phyloP scores from a whole-genome alignment of 1,139 yeast genomes.

The Kodamaea alishanica region DNA sequence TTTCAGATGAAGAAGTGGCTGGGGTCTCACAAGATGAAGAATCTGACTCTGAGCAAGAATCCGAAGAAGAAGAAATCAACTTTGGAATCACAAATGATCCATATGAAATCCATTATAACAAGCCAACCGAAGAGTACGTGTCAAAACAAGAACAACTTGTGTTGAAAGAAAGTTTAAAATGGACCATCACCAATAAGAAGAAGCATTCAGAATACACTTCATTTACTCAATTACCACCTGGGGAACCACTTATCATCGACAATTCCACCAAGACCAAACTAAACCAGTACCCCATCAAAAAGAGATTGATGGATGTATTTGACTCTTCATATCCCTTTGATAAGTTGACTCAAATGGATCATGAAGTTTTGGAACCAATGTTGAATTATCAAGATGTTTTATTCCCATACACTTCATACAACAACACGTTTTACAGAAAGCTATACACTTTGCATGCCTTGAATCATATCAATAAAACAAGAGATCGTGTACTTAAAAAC shows the following conservation, averaged over 20 bases:
- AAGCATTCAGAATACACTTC: conserved; percentile 21
- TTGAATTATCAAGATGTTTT: conserved; percentile 71
- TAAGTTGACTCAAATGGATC: conserved; percentile 22
- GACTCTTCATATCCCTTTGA: conserved; percentile 13
- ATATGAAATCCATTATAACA: conserved; percentile 72
- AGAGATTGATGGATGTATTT: conserved; percentile 30
- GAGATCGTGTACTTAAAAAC: conserved; percentile 77
- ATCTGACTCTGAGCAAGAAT: conserved; percentile 24
- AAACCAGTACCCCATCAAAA: conserved; percentile 23
- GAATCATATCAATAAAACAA: conserved; percentile 81
- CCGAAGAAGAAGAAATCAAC: conserved; percentile 26
- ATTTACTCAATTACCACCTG: conserved; percentile 31
- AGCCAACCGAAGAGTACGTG: conserved; percentile 42
- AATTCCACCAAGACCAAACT: conserved; percentile 5
- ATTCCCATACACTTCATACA: conserved; percentile 47
- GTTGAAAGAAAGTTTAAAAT: conserved; percentile 19
- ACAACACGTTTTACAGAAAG: conserved; percentile 53
- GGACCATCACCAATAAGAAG: conserved; percentile 24
- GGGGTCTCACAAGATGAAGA: conserved; percentile 23
- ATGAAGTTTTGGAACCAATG: conserved; percentile 50
- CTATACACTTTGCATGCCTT: conserved; percentile 68
- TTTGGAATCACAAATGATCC: conserved; percentile 46
- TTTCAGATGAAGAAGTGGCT: conserved; percentile 26
- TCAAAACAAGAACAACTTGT: conserved; percentile 27
- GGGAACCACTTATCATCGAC: conserved; percentile 14